Percentiles rank a stretch among this genome's conserved stretches.
Evolutionary conservation across 306 rosid genomes (phyloP).

Genomic region (Cercis canadensis): DNA sequence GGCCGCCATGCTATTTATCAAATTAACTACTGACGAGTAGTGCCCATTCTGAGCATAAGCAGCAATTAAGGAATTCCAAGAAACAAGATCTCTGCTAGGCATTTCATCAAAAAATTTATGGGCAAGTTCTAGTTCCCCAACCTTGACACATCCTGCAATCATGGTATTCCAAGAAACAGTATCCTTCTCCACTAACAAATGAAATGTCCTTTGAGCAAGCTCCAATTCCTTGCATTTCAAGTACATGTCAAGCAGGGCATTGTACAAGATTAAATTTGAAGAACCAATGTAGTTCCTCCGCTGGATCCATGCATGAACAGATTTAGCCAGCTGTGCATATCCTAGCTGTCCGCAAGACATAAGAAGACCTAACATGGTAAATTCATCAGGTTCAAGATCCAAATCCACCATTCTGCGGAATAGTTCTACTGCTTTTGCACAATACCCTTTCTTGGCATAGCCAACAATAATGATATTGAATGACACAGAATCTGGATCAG

Average conservation of each 20-base stretch:
- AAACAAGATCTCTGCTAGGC: slow-evolving; percentile 57
- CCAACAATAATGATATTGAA: slow-evolving; percentile 57
- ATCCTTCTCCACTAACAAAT: slow-evolving; percentile 50
- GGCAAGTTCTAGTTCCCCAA: slow-evolving; percentile 56
- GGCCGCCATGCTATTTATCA: slow-evolving; percentile 42
- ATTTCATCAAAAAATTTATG: slow-evolving; percentile 46
- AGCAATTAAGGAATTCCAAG: slow-evolving; percentile 67
- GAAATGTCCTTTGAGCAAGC: slow-evolving; percentile 41
- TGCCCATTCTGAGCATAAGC: slow-evolving; percentile 53
- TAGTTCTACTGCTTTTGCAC: slow-evolving; percentile 42
- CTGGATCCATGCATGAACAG: slow-evolving; percentile 66
- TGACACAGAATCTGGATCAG: slow-evolving; percentile 45
- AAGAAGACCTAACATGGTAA: slow-evolving; percentile 56
- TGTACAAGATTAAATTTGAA: slow-evolving; percentile 57
- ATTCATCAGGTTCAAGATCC: slow-evolving; percentile 54
- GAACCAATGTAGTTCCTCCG: slow-evolving; percentile 43
- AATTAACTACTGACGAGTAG: slow-evolving; percentile 32
- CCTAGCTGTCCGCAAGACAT: slow-evolving; percentile 51
- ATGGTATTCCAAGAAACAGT: slow-evolving; percentile 61
- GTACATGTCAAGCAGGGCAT: slow-evolving; percentile 68
- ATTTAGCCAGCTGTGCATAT: slow-evolving; percentile 53
- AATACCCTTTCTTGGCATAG: slow-evolving; percentile 48
- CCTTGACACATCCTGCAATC: slow-evolving; percentile 55
- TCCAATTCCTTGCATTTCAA: slow-evolving; percentile 52
- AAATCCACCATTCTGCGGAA: slow-evolving; percentile 48